Percentiles rank a stretch among this genome's conserved stretches.
These are phyloP conservation scores for Coemansia sp. DNA, from an alignment of 192 early-diverging fungal species.

Conservation along the genomic window DNA sequence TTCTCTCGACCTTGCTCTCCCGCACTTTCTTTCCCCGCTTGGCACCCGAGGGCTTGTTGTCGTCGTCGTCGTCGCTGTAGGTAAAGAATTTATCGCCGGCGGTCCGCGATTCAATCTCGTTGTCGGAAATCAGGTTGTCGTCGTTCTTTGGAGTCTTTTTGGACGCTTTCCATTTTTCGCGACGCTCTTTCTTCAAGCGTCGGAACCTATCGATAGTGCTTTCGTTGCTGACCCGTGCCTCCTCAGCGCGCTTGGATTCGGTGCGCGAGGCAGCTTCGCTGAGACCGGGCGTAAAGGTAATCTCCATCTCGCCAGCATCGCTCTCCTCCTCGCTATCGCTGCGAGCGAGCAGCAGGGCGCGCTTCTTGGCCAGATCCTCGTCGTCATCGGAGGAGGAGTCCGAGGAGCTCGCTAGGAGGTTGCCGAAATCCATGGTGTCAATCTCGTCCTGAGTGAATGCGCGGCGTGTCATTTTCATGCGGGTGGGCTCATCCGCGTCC, in stretches of 20 bases:
- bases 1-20: conserved; percentile 53
- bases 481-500: conserved; percentile 91
- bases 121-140: conserved; percentile 58
- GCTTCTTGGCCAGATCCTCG: conserved; percentile 48
- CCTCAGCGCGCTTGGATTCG: conserved; percentile 57
- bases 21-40: conserved; percentile 43
- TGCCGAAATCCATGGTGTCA: conserved; percentile 87
- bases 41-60: neutral
- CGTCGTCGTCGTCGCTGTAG: conserved; percentile 52
- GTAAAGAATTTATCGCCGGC: conserved; percentile 60
- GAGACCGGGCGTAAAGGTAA: conserved; percentile 92
- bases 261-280: conserved; percentile 60
- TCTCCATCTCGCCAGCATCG: conserved; percentile 78
- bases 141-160: conserved; percentile 41
- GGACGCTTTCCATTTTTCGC: conserved; percentile 58
- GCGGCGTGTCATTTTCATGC: conserved; percentile 73
- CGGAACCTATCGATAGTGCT: conserved; percentile 81
- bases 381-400: conserved; percentile 58
- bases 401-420: conserved; percentile 76
- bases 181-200: conserved; percentile 81
- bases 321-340: conserved; percentile 28
- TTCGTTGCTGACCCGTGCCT: conserved; percentile 55
- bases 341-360: conserved; percentile 34
- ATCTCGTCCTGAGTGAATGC: conserved; percentile 87
- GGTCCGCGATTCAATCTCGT: conserved; percentile 53